These are phyloP conservation scores for Microsporum canis DNA, from an alignment of 2,329 filamentous ascomycete species.

Conservation along the genomic window DNA sequence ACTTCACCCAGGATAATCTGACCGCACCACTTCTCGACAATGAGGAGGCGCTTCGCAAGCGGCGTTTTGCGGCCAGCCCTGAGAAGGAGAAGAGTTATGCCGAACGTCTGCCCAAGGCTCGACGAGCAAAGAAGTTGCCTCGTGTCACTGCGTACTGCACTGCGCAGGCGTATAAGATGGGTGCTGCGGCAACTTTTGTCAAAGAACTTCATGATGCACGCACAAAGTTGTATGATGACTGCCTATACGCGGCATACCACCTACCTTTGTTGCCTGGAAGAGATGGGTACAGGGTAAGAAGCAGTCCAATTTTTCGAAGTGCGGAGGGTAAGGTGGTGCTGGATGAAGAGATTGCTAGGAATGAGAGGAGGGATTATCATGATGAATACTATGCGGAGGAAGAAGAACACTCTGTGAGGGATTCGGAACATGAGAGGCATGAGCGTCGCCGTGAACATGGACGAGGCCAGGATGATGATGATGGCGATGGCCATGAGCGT, in stretches of 20 bases:
- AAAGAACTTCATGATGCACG: constrained; percentile 77
- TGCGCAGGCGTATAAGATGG: constrained; percentile 83
- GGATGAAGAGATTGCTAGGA: constrained; percentile 91
- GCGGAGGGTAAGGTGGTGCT: constrained; percentile 86
- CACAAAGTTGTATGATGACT: constrained; percentile 96
- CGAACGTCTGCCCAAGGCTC: constrained; percentile 78
- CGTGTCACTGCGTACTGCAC: constrained; percentile 94
- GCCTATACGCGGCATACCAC: constrained; percentile 90
- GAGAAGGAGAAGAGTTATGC: constrained; percentile 76
- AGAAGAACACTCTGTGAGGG: constrained; percentile 36
- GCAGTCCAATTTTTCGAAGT: constrained; percentile 82
- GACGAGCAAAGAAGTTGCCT: constrained; percentile 75
- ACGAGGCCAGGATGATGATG: background rate
- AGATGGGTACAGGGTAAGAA: constrained; percentile 78
- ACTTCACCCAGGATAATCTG: constrained; percentile 47
- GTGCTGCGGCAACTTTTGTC: constrained; percentile 76
- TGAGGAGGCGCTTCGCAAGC: constrained; percentile 52
- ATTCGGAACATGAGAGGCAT: constrained; percentile 18
- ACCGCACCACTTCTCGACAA: constrained; percentile 41
- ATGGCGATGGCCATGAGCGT: constrained; percentile 13
- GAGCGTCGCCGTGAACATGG: background rate
- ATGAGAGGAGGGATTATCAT: constrained; percentile 76
- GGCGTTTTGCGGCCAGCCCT: constrained; percentile 28
- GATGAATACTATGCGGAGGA: constrained; percentile 74
- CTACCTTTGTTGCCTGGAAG: constrained; percentile 73